Evolutionary conservation across 352 stramenopile genomes (phyloP).

Genomic region (Phytophthora fragariae): DNA sequence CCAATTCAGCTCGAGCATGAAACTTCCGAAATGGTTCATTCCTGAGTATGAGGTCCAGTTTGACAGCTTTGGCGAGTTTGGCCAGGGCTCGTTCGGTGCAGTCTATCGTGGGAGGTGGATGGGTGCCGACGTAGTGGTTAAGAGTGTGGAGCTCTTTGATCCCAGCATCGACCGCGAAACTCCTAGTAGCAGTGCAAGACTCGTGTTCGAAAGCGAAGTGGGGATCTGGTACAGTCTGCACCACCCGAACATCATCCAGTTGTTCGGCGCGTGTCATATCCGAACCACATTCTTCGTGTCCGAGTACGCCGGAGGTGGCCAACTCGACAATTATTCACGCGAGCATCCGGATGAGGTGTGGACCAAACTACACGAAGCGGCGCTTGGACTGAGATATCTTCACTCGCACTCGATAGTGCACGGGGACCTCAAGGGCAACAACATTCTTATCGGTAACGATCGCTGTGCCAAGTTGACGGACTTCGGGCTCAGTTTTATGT

Average conservation of each 20-base stretch:
- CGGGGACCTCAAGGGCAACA: constrained; percentile 15
- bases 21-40: neutral
- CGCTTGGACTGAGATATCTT: constrained; percentile 63
- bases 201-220: constrained; percentile 8
- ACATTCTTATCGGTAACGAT: constrained; percentile 12
- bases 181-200: neutral
- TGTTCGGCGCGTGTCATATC: constrained; percentile 17
- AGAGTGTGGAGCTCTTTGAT: neutral
- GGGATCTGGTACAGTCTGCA: constrained; percentile 21
- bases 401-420: constrained; percentile 50
- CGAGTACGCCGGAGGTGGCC: constrained; percentile 17
- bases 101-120: neutral
- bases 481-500: neutral
- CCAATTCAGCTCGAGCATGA: neutral
- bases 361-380: constrained; percentile 30
- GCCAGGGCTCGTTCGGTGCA: neutral
- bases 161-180: neutral
- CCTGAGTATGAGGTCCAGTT: neutral
- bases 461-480: neutral
- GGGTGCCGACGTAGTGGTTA: neutral
- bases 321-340: constrained; percentile 8
- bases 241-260: constrained; percentile 13
- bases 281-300: constrained; percentile 16
- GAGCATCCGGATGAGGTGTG: constrained; percentile 13
- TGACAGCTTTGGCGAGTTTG: neutral